Conservation (phyloP, 257 asterid species). For the Solanum etuberosum region DNA sequence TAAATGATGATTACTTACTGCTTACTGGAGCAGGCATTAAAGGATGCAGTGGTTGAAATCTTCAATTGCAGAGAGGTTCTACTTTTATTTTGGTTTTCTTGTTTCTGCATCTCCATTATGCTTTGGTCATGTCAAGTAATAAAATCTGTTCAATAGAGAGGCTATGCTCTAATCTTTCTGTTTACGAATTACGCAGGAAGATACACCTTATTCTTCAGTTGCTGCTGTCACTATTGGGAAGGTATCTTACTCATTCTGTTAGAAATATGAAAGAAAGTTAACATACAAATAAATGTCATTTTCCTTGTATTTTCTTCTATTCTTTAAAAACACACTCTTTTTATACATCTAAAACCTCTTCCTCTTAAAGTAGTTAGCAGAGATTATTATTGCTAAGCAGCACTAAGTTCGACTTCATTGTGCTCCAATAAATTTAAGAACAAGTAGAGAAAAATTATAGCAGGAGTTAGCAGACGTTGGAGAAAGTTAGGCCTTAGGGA, state of each 20-base stretch:
- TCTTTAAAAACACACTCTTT: background rate
- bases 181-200: slow-evolving; percentile 26
- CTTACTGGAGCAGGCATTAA: slow-evolving; percentile 43
- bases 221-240: slow-evolving; percentile 29
- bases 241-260: slow-evolving; percentile 26
- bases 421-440: background rate
- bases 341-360: background rate
- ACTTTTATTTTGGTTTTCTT: background rate
- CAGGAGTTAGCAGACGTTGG: background rate
- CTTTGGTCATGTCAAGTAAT: background rate
- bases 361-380: background rate
- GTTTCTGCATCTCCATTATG: background rate
- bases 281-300: background rate
- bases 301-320: background rate
- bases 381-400: background rate
- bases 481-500: background rate
- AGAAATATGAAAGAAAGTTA: background rate
- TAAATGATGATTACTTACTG: slow-evolving; percentile 7
- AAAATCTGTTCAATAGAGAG: background rate
- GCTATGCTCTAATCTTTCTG: background rate
- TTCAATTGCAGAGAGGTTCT: slow-evolving; percentile 55
- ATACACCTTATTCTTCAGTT: slow-evolving; percentile 34
- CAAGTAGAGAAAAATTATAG: background rate
- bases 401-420: background rate
- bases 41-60: slow-evolving; percentile 61